Percentiles rank a stretch among this genome's conserved stretches.
These are phyloP conservation scores for Elymus sibiricus DNA, from an alignment of 176 grass and related monocot species.

Conservation along the genomic window DNA sequence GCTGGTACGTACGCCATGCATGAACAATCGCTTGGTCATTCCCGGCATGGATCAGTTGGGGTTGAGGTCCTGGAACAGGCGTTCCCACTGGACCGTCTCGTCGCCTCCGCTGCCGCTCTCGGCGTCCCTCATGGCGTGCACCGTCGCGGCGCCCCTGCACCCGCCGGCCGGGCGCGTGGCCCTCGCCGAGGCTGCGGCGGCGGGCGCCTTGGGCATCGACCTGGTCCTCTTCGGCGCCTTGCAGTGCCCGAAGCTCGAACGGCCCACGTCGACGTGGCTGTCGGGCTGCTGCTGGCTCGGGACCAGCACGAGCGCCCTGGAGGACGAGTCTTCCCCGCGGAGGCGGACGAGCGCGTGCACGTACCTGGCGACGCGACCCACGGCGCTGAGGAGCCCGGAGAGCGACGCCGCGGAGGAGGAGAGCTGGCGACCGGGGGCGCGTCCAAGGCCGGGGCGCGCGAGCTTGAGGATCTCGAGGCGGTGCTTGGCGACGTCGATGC, in stretches of 20 bases:
- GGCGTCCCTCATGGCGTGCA: slow-evolving; percentile 35
- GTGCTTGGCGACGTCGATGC: slow-evolving; percentile 87
- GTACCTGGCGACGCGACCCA: slow-evolving; percentile 35
- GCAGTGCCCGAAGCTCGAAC: not conserved
- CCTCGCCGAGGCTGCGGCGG: no score
- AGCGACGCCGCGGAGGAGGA: not conserved
- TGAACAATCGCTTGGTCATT: not conserved
- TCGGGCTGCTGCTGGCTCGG: slow-evolving; percentile 11
- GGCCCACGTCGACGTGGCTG: not conserved
- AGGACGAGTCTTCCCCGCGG: not conserved
- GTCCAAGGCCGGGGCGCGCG: slow-evolving; percentile 28
- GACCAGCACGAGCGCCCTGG: slow-evolving; percentile 46
- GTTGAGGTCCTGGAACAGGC: slow-evolving; percentile 56
- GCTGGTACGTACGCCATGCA: not conserved
- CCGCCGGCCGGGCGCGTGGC: not conserved
- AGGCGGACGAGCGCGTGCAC: slow-evolving; percentile 33
- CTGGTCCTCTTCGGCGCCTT: slow-evolving; percentile 25
- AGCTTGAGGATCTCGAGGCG: slow-evolving; percentile 77
- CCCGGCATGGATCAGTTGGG: slow-evolving; percentile 42
- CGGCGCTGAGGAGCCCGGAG: not conserved
- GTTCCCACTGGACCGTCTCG: slow-evolving; percentile 40
- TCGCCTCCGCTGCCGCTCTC: not conserved
- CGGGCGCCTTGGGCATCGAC: slow-evolving; percentile 31
- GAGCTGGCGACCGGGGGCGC: not conserved
- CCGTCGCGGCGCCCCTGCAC: slow-evolving; percentile 26